Evolutionary conservation across 306 rosid species (phyloP).

Genomic region (Prunus padus): DNA sequence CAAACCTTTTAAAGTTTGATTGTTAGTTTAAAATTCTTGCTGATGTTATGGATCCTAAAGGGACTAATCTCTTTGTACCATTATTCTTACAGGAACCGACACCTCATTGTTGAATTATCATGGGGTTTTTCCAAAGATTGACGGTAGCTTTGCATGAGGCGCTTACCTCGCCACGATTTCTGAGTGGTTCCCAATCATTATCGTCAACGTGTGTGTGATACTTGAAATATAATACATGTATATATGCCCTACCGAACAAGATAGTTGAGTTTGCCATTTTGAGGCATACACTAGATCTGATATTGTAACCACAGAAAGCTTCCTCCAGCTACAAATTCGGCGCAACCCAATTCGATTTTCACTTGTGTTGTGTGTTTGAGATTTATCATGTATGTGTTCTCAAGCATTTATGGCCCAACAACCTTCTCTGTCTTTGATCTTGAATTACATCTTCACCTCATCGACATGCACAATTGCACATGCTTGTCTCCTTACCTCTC

Average conservation of each 20-base stretch:
- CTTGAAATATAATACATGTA: background rate
- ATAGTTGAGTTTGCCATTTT: constrained; percentile 15
- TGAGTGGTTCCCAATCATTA: constrained; percentile 30
- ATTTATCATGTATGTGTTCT: background rate
- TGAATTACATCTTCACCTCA: background rate
- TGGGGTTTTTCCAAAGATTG: background rate
- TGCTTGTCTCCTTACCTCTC: background rate
- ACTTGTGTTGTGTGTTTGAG: background rate
- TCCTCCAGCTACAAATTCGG: constrained; percentile 16
- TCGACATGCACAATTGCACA: background rate
- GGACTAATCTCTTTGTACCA: too few relatives aligned
- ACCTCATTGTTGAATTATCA: background rate
- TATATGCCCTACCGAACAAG: constrained; percentile 13
- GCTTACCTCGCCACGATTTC: background rate
- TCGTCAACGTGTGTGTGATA: constrained; percentile 7
- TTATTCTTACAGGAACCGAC: background rate
- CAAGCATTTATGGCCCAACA: constrained; percentile 36
- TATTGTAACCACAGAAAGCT: constrained; percentile 38
- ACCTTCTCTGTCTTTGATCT: background rate
- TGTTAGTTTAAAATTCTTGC: too few relatives aligned
- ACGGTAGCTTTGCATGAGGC: background rate
- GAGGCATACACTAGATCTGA: constrained; percentile 1
- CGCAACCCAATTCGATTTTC: background rate
- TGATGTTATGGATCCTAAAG: too few relatives aligned
- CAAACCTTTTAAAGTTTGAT: too few relatives aligned